These are phyloP conservation scores for Fusarium subtropicale DNA, from an alignment of 2,329 filamentous ascomycete genomes.

Conservation along the genomic window DNA sequence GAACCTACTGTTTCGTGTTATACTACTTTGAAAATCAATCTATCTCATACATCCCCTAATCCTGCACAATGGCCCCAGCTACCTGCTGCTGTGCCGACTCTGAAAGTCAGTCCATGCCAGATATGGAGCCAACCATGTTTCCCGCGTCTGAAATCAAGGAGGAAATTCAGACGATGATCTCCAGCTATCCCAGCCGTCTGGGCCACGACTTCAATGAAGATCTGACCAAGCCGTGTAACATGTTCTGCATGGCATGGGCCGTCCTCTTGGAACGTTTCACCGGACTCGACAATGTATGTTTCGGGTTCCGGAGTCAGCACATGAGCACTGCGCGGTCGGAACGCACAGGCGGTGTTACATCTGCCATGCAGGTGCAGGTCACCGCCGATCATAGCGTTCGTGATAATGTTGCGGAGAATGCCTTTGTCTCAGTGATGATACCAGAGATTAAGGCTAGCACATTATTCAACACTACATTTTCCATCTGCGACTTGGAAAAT, in stretches of 20 bases:
- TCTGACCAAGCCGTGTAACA: conserved; percentile 12
- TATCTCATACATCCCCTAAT: not conserved
- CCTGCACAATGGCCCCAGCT: conserved; percentile 15
- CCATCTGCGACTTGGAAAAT: conserved; percentile 44
- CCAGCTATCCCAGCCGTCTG: conserved; percentile 5
- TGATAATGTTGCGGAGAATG: not conserved
- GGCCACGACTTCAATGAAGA: not conserved
- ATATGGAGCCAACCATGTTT: conserved; percentile 38
- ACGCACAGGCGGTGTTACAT: not conserved
- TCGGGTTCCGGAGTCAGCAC: conserved; percentile 30
- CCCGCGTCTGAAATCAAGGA: conserved; percentile 38
- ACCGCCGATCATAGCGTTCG: conserved; percentile 11
- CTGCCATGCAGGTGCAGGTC: conserved; percentile 4
- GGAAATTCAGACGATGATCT: conserved; percentile 4
- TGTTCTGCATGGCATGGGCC: conserved; percentile 30
- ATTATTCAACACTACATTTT: conserved; percentile 60
- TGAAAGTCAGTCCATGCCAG: conserved; percentile 4
- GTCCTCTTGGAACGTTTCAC: conserved; percentile 40
- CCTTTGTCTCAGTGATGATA: not conserved
- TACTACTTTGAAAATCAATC: not conserved
- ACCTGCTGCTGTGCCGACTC: conserved; percentile 18
- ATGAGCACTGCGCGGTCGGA: not conserved
- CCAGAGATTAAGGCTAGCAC: conserved; percentile 33
- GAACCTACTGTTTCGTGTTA: not conserved
- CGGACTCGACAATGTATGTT: conserved; percentile 38